Conservation (phyloP, 176 grass and related monocot species). For the Musa itinerans region DNA sequence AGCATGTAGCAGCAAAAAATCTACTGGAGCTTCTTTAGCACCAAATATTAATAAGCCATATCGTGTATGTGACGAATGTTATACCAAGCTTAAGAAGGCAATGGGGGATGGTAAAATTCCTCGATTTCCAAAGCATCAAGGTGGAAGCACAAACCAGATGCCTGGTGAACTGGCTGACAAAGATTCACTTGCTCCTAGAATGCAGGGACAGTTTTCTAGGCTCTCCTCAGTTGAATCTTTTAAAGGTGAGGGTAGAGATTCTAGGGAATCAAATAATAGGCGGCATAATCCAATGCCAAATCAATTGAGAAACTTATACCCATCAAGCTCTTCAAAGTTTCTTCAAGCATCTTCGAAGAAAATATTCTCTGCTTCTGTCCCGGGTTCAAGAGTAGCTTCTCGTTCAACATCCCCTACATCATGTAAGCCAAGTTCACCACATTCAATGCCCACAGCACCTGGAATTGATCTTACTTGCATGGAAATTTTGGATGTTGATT, state of each 20-base stretch:
- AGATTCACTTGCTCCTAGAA: constrained; percentile 27
- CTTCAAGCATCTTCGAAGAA: constrained; percentile 39
- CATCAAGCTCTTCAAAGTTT: constrained; percentile 31
- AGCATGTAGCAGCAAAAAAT: constrained; percentile 56
- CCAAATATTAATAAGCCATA: constrained; percentile 48
- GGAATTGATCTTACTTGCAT: constrained; percentile 25
- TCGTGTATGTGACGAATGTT: constrained; percentile 67
- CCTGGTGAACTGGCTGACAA: constrained; percentile 34
- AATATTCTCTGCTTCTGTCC: constrained; percentile 45
- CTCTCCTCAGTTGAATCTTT: constrained; percentile 43
- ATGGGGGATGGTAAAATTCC: constrained; percentile 3
- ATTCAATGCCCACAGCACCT: constrained; percentile 17
- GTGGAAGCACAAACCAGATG: constrained; percentile 24
- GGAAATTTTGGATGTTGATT: constrained; percentile 19
- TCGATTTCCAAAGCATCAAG: constrained; percentile 27
- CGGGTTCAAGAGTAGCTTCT: constrained; percentile 35
- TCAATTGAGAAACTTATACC: constrained; percentile 34
- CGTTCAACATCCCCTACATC: constrained; percentile 32
- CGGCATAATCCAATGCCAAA: constrained; percentile 23
- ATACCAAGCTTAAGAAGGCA: constrained; percentile 41
- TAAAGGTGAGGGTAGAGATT: constrained; percentile 28
- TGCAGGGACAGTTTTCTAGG: constrained; percentile 31
- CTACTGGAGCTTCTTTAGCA: constrained; percentile 56
- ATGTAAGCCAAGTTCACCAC: constrained; percentile 30
- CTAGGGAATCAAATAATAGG: constrained; percentile 22